A percentile compares a stretch with the other conserved stretches of the same genome.
Conservation (phyloP, 768 basidiomycete genomes). For the Podaxis pistillaris region DNA sequence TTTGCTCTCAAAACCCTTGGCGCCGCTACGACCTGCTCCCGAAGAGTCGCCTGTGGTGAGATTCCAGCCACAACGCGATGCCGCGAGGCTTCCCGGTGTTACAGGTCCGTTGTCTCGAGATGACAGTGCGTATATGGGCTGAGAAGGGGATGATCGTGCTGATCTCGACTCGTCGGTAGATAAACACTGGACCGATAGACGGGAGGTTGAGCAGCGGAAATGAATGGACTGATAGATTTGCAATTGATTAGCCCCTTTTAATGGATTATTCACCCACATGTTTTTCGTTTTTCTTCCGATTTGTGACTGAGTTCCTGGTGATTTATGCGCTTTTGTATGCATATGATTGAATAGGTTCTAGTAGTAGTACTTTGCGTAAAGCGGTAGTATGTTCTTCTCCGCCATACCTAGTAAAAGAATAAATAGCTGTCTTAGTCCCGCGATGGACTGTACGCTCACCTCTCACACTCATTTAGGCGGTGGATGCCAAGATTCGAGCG, state of each 20-base stretch:
- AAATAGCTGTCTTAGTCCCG: not conserved
- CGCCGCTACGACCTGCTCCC: not conserved
- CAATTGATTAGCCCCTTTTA: conserved; percentile 4
- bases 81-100: not conserved
- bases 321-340: not conserved
- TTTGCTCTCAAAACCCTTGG: not conserved
- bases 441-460: not conserved
- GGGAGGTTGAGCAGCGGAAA: not conserved
- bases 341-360: conserved; percentile 10
- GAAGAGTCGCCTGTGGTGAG: conserved; percentile 19
- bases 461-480: not conserved
- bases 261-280: conserved; percentile 2
- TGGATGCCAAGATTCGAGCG: not conserved
- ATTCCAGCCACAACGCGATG: conserved; percentile 9
- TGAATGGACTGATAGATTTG: conserved; percentile 10
- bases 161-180: conserved; percentile 1
- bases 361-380: conserved; percentile 4
- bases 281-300: not conserved
- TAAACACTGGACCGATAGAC: not conserved
- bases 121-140: conserved; percentile 2
- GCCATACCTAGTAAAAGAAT: conserved; percentile 2
- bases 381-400: not conserved
- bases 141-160: not conserved
- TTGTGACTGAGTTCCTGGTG: not conserved
- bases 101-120: not conserved